A percentile compares a stretch with the other conserved stretches of the same genome.
Evolutionary conservation across 768 basidiomycete genomes (phyloP).

Genomic region (Leccinum fibrillosum): DNA sequence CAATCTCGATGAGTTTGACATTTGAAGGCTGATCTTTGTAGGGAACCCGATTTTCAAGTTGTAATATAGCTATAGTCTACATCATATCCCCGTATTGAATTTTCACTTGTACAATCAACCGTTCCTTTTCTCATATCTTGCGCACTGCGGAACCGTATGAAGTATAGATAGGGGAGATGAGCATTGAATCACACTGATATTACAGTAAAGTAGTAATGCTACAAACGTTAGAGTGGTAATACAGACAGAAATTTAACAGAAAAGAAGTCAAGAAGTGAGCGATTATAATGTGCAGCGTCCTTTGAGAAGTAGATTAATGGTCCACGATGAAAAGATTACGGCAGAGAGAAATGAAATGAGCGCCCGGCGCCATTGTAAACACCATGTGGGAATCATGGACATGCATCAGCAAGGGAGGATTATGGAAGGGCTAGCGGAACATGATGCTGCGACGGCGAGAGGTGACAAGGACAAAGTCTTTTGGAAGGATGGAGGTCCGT

Average conservation of each 20-base stretch:
- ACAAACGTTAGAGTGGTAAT: conserved; percentile 9
- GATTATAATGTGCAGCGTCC: conserved; percentile 7
- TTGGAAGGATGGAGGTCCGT: conserved; percentile 51
- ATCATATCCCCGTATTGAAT: neutral
- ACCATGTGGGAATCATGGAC: conserved; percentile 12
- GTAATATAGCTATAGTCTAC: conserved; percentile 3
- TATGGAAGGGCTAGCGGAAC: conserved; percentile 25
- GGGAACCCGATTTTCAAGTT: neutral
- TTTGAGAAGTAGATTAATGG: neutral
- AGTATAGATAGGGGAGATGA: neutral
- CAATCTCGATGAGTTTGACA: neutral
- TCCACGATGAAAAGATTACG: conserved; percentile 2
- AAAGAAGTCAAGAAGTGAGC: neutral
- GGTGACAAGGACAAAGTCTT: conserved; percentile 63
- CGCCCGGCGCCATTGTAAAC: conserved; percentile 16
- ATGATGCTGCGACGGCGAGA: conserved; percentile 50
- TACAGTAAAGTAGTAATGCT: conserved; percentile 5
- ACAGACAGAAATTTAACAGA: neutral
- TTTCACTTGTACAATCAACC: neutral
- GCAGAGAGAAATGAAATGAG: neutral
- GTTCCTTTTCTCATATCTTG: neutral
- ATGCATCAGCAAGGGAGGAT: neutral
- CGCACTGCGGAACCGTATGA: neutral
- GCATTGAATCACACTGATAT: neutral
- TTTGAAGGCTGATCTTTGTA: neutral